A percentile compares a stretch with the other conserved stretches of the same genome.
Conservation (phyloP, 2,329 filamentous ascomycete genomes). For the Cryphonectria japonica region DNA sequence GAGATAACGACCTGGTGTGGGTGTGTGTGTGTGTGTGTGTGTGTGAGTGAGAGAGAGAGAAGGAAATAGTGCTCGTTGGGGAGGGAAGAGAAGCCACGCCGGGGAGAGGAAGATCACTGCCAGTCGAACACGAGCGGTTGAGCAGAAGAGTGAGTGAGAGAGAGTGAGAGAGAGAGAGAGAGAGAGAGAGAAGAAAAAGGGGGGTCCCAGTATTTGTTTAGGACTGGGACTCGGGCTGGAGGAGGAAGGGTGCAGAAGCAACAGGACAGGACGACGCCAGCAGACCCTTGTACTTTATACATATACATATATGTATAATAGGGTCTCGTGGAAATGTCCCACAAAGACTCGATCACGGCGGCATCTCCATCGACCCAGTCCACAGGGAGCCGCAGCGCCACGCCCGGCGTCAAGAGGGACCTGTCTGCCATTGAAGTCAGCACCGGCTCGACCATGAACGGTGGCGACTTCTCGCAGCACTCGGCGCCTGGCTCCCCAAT, state of each 20-base stretch:
- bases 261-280: background rate
- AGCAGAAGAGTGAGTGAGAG: background rate
- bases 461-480: slow-evolving; percentile 10
- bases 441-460: slow-evolving; percentile 8
- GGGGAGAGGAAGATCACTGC: background rate
- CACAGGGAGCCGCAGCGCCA: background rate
- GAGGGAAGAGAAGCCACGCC: background rate
- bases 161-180: too few species aligned
- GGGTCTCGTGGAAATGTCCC: slow-evolving; percentile 17
- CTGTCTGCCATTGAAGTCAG: slow-evolving; percentile 16
- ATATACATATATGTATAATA: background rate
- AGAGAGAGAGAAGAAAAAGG: background rate
- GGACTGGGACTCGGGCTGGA: slow-evolving; percentile 24
- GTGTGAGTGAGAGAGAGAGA: background rate
- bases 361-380: slow-evolving; percentile 17
- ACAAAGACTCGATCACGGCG: slow-evolving; percentile 25
- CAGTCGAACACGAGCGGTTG: background rate
- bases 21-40: background rate
- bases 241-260: background rate
- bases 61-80: background rate
- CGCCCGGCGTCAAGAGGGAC: slow-evolving; percentile 23
- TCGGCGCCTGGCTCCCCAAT: slow-evolving; percentile 21
- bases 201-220: slow-evolving; percentile 17
- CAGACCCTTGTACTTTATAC: background rate
- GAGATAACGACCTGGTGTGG: background rate